Base-by-base conservation (phyloP, 2,329 filamentous ascomycete species). In the Scorias spongiosa region DNA sequence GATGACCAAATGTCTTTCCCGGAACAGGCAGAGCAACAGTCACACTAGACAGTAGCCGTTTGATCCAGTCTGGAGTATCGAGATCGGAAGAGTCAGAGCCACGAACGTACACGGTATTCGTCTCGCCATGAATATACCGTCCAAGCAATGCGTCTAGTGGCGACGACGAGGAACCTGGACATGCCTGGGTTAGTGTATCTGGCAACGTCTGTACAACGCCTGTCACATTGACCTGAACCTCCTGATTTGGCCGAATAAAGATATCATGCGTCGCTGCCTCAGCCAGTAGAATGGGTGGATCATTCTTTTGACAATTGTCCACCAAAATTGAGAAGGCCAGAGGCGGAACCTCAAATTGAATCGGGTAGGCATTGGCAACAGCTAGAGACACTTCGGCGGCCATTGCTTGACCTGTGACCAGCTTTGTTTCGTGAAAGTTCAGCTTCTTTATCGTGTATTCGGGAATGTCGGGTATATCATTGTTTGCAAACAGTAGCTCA, bases 251-350 rank as follows among this genome's bases (percentile, higher is more conserved):
- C 42, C 75, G 66, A 10, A 96, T 71, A 30, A 77, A 63, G 29
- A 94, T 66, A 34, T 70, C 64, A 14, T 74, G 71, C 1, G 85
- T 93, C 14, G 71, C 70, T 7, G 84, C 86, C 54, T 83, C 77
- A 2, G 85, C 88, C 44, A 96, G 73, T 50, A 78, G 70, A 54
- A 98, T 91, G 49, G 80, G 78, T 2, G 80, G 74, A 44, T 91
- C 79, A 17, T 75, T 67, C 3, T 74, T 68, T 20, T 74, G 70
- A 63, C 91, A 98, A 48, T 86, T 86, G 38, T 85, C 80, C 5
- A 96, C 80, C 40, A 94, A 69, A 28, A 96, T 77, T 49, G 88
- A 80, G 57, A 96, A 95, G 0, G 76, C 79, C 45, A 96, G 76
- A 32, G 81, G 70, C 10, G 91, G 91, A 15, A 95, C 68, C 17